These are phyloP conservation scores for Scheffersomyces stambukii DNA, from an alignment of 1,139 yeast genomes.

Conservation along the genomic window DNA sequence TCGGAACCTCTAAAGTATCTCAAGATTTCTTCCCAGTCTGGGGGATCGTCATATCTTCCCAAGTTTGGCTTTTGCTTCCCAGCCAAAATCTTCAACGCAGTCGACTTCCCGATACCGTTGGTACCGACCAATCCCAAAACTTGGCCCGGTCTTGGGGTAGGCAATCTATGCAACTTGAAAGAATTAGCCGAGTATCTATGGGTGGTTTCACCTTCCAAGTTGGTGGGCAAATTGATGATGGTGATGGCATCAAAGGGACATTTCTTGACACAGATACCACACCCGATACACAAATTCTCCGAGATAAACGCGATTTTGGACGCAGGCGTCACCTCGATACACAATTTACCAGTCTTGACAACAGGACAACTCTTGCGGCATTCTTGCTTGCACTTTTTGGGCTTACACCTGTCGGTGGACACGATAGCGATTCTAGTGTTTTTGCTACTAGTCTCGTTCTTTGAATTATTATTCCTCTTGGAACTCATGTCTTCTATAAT, in stretches of 20 bases:
- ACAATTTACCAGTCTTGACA: conserved; percentile 92
- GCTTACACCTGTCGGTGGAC: conserved; percentile 90
- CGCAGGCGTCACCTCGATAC: conserved; percentile 92
- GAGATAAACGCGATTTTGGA: conserved; percentile 93
- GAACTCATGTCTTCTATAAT: conserved; percentile 11
- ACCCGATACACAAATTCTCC: conserved; percentile 95
- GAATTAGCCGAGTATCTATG: conserved; percentile 98
- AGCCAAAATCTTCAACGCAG: conserved; percentile 97
- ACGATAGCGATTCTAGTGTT: conserved; percentile 92
- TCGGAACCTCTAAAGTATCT: conserved; percentile 94
- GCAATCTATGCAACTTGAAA: conserved; percentile 92
- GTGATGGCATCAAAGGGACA: conserved; percentile 97
- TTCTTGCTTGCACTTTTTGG: conserved; percentile 97
- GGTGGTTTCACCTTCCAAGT: conserved; percentile 85
- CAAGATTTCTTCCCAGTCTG: conserved; percentile 94
- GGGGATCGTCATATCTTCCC: conserved; percentile 92
- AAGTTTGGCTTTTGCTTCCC: conserved; percentile 97
- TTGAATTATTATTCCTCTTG: conserved; percentile 14
- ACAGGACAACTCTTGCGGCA: conserved; percentile 97
- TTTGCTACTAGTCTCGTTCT: conserved; percentile 46
- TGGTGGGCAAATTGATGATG: conserved; percentile 93
- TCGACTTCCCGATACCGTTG: conserved; percentile 97
- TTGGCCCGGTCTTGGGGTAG: conserved; percentile 99
- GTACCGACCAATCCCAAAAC: conserved; percentile 97
- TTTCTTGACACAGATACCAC: conserved; percentile 98